Conservation (phyloP, 352 stramenopile genomes). For the Phytopythium kandeliae region DNA sequence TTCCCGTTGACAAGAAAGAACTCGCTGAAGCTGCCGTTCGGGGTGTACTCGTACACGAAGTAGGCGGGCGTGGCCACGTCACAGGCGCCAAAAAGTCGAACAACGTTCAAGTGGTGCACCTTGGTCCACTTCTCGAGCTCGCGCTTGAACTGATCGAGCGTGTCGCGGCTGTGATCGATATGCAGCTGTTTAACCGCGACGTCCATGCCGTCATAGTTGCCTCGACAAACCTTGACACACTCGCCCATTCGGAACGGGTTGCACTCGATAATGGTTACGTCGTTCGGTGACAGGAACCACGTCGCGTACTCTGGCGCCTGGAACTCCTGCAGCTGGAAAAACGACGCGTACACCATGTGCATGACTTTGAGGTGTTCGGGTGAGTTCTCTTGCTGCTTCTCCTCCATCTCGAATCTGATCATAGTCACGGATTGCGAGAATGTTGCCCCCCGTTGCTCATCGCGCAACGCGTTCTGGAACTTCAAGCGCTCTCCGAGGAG, state of each 20-base stretch:
- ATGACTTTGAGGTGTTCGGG: slow-evolving; percentile 16
- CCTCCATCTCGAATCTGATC: slow-evolving; percentile 15
- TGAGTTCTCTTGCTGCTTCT: slow-evolving; percentile 13
- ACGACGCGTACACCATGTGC: slow-evolving; percentile 6
- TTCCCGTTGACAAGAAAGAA: slow-evolving; percentile 21
- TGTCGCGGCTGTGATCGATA: slow-evolving; percentile 9
- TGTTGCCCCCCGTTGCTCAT: not conserved
- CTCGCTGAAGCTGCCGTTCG: slow-evolving; percentile 23
- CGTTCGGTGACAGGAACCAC: slow-evolving; percentile 21
- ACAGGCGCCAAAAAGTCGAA: slow-evolving; percentile 31
- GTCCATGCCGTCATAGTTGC: slow-evolving; percentile 16
- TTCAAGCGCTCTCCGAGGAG: not conserved
- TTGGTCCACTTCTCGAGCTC: slow-evolving; percentile 26
- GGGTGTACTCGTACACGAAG: slow-evolving; percentile 29
- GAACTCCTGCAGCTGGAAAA: slow-evolving; percentile 5
- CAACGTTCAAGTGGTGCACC: slow-evolving; percentile 27
- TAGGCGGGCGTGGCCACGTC: slow-evolving; percentile 24
- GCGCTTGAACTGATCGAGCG: slow-evolving; percentile 16
- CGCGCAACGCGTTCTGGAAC: not conserved
- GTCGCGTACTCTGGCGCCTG: slow-evolving; percentile 4
- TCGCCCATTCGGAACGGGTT: slow-evolving; percentile 13
- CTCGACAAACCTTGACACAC: slow-evolving; percentile 18
- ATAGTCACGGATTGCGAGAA: slow-evolving; percentile 6
- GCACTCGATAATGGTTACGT: slow-evolving; percentile 13
- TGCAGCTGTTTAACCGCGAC: slow-evolving; percentile 30